Evolutionary conservation across 768 basidiomycete genomes (phyloP).

Genomic region (Auricularia sp.): DNA sequence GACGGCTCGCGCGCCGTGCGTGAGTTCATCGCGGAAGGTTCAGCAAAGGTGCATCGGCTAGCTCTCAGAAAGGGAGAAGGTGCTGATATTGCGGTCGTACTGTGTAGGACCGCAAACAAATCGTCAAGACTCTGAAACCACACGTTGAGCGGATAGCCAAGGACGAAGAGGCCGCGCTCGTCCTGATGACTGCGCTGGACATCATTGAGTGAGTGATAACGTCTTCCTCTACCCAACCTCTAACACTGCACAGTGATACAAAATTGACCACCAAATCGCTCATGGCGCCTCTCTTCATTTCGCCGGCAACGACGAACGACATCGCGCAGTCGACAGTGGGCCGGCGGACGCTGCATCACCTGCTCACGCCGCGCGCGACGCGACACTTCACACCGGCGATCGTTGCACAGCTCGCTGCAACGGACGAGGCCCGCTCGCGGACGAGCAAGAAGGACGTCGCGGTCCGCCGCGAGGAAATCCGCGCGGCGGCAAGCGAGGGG

Average conservation of each 20-base stretch:
- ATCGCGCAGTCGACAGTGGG: conserved; percentile 28
- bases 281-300: conserved; percentile 49
- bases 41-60: conserved; percentile 52
- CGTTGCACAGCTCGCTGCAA: conserved; percentile 61
- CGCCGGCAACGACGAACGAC: conserved; percentile 20
- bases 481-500: conserved; percentile 61
- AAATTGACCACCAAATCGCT: conserved; percentile 79
- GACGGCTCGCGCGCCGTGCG: conserved; percentile 82
- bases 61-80: too few species aligned
- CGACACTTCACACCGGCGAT: conserved; percentile 84
- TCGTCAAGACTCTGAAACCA: conserved; percentile 80
- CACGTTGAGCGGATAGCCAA: conserved; percentile 81
- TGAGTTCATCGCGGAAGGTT: conserved; percentile 73
- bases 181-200: conserved; percentile 84
- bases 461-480: conserved; percentile 58
- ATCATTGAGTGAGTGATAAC: conserved; percentile 59
- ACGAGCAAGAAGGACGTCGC: conserved; percentile 78
- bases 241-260: conserved; percentile 53
- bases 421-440: conserved; percentile 50
- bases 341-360: conserved; percentile 72
- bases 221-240: conserved; percentile 1
- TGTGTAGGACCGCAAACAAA: conserved; percentile 75
- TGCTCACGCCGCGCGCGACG: conserved; percentile 70
- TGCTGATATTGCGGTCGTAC: not conserved
- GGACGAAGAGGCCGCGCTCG: conserved; percentile 84